Evolutionary conservation across 371 early-diverging fungal genomes (phyloP).

Genomic region (Mucor plumbeus): DNA sequence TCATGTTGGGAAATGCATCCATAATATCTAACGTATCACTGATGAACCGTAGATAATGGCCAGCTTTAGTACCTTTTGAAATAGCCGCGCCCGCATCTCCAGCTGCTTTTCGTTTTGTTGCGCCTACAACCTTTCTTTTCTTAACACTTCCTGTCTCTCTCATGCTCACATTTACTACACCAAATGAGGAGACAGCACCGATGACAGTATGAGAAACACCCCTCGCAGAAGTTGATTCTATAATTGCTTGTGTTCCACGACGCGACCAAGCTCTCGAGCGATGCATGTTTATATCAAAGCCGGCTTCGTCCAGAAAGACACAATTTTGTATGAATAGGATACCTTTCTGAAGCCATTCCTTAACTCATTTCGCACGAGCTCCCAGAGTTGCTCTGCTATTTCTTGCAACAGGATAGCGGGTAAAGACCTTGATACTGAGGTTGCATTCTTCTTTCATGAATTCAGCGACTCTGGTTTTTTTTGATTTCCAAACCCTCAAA

Average conservation of each 20-base stretch:
- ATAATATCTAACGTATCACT: conserved; percentile 11
- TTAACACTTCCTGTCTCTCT: conserved; percentile 14
- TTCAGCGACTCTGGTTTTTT: no score
- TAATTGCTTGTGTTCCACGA: conserved; percentile 9
- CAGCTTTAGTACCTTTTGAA: conserved; percentile 21
- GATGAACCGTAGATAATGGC: conserved; percentile 18
- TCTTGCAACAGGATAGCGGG: no score
- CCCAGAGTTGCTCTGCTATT: no score
- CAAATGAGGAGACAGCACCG: conserved; percentile 19
- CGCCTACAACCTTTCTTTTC: conserved; percentile 8
- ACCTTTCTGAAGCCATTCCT: no score
- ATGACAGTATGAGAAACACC: conserved; percentile 18
- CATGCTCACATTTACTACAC: conserved; percentile 13
- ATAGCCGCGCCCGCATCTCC: conserved; percentile 4
- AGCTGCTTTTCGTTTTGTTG: conserved; percentile 10
- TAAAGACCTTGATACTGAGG: no score
- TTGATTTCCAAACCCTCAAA: no score
- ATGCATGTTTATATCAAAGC: conserved; percentile 16
- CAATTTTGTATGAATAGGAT: no score
- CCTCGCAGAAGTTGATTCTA: conserved; percentile 9
- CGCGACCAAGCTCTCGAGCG: conserved; percentile 6
- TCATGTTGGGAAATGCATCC: conserved; percentile 6
- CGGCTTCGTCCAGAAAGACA: conserved; percentile 14
- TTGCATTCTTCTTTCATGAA: no score
- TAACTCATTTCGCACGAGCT: no score